Evolutionary conservation across 768 basidiomycete genomes (phyloP), one percentile per base, ranked within the genome.

Genomic region (Hydnum rufescens): DNA sequence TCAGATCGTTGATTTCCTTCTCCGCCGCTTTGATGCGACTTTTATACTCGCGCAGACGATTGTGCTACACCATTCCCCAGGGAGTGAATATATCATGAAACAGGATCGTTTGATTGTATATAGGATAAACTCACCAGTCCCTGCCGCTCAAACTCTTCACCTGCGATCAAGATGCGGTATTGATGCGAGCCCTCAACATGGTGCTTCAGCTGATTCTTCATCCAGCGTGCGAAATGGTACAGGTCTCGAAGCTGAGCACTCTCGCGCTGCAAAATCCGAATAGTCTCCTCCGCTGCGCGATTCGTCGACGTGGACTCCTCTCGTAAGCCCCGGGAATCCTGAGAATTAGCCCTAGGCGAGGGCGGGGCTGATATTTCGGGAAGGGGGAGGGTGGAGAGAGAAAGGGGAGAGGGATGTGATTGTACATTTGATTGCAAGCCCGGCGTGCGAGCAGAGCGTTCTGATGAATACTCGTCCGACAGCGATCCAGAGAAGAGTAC

Each of bases 161-260:
- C 78, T 60, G 74, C 75, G 54, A 80, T 76, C 32, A 82, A 64
- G 23, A 83, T 75, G 30, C 76, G 77, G 57, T 84, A 79, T 57
- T 80, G 74, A 59, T 84, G 80, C 42, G 89, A 66, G 36, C 79
- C 72, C n/a, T 80, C 82, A 49, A 90, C 81, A 60, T 88, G 83
- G 61, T 77, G 76, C 50, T 81, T 73, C 54, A 86, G 85, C 64
- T 87, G 79, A 57, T 82, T 71, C 53, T 82, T 78, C 39, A 82
- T 67, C 82, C 85, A 90, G 25, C 80, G 68, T 65, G 89, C 82
- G 55, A 88, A 85, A 61, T 86, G 85, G 39, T 89, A 74, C 57
- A 89, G 85, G 60, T 78, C 85, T 48, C 80, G 71, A 28, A 89
- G 67, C 28, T 87, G 64, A 2, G 87, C 63, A 1, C 82, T 70